These are phyloP conservation scores for Luvunga scandens DNA, from an alignment of 345 rosid species.

Conservation along the genomic window DNA sequence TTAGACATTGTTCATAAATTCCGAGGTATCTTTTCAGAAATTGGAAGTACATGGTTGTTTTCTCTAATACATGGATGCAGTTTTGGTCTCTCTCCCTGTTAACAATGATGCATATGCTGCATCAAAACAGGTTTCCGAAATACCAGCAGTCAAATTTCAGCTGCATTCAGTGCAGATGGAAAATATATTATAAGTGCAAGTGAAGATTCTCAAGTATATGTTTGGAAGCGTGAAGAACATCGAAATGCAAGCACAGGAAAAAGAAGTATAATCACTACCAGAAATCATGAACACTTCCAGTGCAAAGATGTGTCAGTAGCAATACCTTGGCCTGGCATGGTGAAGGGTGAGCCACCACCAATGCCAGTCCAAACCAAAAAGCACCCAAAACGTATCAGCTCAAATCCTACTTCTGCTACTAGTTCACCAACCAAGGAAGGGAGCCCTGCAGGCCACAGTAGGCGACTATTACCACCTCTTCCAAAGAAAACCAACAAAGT, in stretches of 20 bases:
- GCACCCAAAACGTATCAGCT: constrained; percentile 40
- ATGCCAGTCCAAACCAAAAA: constrained; percentile 41
- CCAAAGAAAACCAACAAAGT: constrained; percentile 58
- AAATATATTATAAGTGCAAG: constrained; percentile 72
- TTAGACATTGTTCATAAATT: constrained; percentile 61
- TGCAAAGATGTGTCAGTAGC: constrained; percentile 90
- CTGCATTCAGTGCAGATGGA: constrained; percentile 71
- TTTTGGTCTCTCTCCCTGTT: not conserved
- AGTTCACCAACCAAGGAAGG: constrained; percentile 55
- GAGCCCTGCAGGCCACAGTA: constrained; percentile 23
- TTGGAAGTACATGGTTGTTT: not conserved
- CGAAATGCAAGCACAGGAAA: constrained; percentile 39
- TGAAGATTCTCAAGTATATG: constrained; percentile 81
- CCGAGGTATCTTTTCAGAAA: constrained; percentile 44
- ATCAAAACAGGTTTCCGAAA: constrained; percentile 64
- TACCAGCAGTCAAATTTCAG: constrained; percentile 80
- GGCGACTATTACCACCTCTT: constrained; percentile 69
- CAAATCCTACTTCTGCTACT: constrained; percentile 24
- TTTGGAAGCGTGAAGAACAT: constrained; percentile 69
- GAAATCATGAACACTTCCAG: constrained; percentile 62
- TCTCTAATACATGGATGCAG: not conserved
- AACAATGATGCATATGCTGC: not conserved
- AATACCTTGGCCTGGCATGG: constrained; percentile 73
- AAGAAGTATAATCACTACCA: constrained; percentile 34
- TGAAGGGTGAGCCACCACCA: constrained; percentile 67